phyloP scores from a whole-genome alignment of 75 land plant genomes.

The Selaginella tamariscina region DNA sequence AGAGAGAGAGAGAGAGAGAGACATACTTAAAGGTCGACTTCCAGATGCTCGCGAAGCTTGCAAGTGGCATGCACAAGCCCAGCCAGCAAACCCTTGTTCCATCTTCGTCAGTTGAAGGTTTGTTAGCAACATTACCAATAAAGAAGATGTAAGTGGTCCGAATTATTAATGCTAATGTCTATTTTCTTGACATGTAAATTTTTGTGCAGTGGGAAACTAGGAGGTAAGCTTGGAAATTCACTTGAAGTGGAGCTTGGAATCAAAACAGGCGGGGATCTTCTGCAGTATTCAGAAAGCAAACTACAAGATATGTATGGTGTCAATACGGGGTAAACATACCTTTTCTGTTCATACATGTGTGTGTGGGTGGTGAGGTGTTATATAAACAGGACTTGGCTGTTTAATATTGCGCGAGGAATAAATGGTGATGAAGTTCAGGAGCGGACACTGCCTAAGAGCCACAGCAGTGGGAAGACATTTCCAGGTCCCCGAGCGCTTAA shows the following conservation, averaged over 20 bases:
- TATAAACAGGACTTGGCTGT: constrained; percentile 69
- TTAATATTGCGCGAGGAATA: constrained; percentile 89
- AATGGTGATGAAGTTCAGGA: constrained; percentile 85
- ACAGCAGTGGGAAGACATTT: constrained; percentile 92
- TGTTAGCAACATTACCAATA: constrained; percentile 64
- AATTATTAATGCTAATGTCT: constrained; percentile 8
- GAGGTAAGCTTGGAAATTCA: constrained; percentile 87
- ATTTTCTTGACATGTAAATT: neutral
- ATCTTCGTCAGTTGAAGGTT: constrained; percentile 43
- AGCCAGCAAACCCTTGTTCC: constrained; percentile 95
- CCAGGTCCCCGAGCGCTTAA: constrained; percentile 74
- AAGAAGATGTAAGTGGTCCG: constrained; percentile 64
- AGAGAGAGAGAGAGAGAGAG: no score
- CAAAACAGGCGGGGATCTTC: constrained; percentile 63
- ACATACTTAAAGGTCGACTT: no score
- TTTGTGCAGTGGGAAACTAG: constrained; percentile 62
- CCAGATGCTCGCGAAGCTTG: constrained; percentile 95
- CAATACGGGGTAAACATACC: constrained; percentile 65
- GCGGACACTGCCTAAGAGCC: constrained; percentile 90
- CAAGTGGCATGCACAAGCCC: constrained; percentile 97
- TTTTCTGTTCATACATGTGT: neutral
- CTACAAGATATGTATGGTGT: constrained; percentile 76
- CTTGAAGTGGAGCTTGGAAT: constrained; percentile 71
- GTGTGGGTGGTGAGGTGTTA: neutral
- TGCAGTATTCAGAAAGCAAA: constrained; percentile 64